phyloP scores from a whole-genome alignment of 139 green algal species.

The Raphidocelis subcapitata region DNA sequence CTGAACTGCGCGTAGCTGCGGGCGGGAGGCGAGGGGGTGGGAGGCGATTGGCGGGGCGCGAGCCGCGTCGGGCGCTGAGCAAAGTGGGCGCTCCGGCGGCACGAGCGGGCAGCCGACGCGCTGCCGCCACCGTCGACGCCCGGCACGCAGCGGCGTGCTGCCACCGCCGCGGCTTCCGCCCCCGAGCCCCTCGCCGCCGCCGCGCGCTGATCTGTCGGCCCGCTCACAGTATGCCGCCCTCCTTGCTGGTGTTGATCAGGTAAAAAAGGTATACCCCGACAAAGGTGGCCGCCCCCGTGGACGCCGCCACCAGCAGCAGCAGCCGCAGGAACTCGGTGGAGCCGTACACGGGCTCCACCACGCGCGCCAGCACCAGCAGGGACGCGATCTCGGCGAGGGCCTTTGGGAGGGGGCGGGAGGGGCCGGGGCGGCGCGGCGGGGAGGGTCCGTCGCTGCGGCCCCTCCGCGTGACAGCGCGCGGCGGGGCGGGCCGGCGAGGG shows the following conservation, averaged over 20 bases:
- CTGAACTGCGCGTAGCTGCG: slow-evolving; percentile 68
- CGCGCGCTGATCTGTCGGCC: neutral
- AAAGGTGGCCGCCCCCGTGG: slow-evolving; percentile 56
- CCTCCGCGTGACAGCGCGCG: neutral
- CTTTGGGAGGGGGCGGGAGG: slow-evolving; percentile 39
- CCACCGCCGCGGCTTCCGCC: neutral
- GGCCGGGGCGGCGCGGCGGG: neutral
- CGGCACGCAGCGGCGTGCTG: too few species aligned
- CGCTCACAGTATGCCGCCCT: slow-evolving; percentile 63
- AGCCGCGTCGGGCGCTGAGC: too few species aligned
- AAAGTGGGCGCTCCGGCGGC: too few species aligned
- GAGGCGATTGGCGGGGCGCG: too few species aligned
- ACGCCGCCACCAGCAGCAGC: slow-evolving; percentile 60
- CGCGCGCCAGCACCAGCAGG: slow-evolving; percentile 67
- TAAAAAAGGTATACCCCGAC: slow-evolving; percentile 65
- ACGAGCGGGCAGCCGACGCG: too few species aligned
- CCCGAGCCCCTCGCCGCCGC: neutral
- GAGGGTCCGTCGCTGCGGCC: neutral
- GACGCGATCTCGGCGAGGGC: slow-evolving; percentile 50
- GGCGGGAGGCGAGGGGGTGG: too few species aligned
- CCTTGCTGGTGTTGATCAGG: slow-evolving; percentile 22
- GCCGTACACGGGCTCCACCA: slow-evolving; percentile 87
- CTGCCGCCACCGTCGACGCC: too few species aligned
- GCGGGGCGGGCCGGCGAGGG: neutral
- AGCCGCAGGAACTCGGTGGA: slow-evolving; percentile 80